These are phyloP conservation scores for Anastatica hierochuntica DNA, from an alignment of 345 rosid genomes.

Conservation along the genomic window DNA sequence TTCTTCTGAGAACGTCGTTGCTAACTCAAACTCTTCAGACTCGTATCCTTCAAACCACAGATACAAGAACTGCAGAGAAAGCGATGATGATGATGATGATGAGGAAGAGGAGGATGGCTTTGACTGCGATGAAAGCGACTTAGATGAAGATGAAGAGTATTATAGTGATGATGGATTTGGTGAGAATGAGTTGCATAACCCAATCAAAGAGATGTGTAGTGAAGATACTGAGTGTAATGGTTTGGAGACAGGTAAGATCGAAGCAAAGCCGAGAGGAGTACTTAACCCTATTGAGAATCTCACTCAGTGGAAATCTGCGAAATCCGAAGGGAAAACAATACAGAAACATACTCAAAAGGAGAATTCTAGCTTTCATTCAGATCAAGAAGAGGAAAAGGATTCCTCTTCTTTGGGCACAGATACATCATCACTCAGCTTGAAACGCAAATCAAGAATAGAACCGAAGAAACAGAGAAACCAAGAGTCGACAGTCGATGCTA, in stretches of 20 bases:
- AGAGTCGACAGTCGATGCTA: slow-evolving; percentile 61
- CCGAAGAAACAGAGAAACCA: slow-evolving; percentile 32
- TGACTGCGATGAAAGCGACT: slow-evolving; percentile 31
- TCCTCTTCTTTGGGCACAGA: slow-evolving; percentile 29
- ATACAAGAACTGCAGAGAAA: slow-evolving; percentile 60
- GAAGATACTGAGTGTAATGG: slow-evolving; percentile 31
- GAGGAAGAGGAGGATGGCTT: no score
- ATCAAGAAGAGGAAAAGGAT: slow-evolving; percentile 22
- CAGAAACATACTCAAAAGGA: slow-evolving; percentile 52
- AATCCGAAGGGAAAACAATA: slow-evolving; percentile 37
- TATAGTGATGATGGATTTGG: slow-evolving; percentile 24
- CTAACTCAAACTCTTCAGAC: slow-evolving; percentile 41
- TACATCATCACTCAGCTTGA: no score
- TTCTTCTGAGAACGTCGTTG: slow-evolving; percentile 37
- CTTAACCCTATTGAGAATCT: slow-evolving; percentile 85
- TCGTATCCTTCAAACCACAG: slow-evolving; percentile 56
- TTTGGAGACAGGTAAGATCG: no score
- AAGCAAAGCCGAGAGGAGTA: no score
- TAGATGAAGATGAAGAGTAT: slow-evolving; percentile 25
- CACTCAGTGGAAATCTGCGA: slow-evolving; percentile 80
- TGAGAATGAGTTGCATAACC: slow-evolving; percentile 19
- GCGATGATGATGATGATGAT: slow-evolving; percentile 53
- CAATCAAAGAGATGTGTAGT: slow-evolving; percentile 8
- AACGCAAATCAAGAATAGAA: no score
- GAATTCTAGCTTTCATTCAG: slow-evolving; percentile 32